phyloP scores from a whole-genome alignment of 495 filamentous ascomycete species.

The Letharia lupina region DNA sequence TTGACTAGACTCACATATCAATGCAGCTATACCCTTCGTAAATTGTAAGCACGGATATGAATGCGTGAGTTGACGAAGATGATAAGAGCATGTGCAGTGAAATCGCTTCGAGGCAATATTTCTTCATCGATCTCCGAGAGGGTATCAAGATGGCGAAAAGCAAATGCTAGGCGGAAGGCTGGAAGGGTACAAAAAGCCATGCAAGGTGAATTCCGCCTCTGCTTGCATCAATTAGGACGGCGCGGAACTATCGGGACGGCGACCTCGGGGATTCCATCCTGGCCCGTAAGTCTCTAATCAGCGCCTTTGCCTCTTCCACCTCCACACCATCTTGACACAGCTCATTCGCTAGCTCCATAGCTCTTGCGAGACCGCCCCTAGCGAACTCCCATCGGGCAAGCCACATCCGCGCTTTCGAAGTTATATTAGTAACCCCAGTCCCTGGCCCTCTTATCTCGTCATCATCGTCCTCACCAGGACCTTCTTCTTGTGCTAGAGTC shows the following conservation, averaged over 20 bases:
- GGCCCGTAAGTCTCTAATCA: slow-evolving; percentile 81
- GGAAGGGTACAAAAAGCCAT: background rate
- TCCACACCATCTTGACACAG: slow-evolving; percentile 94
- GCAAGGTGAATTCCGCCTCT: background rate
- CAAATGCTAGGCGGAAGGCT: background rate
- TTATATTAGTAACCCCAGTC: slow-evolving; percentile 76
- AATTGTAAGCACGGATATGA: too few relatives aligned
- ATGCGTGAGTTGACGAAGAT: slow-evolving; percentile 10
- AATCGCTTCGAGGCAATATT: background rate
- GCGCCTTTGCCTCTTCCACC: slow-evolving; percentile 94
- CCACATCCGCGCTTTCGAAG: slow-evolving; percentile 90
- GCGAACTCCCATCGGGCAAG: slow-evolving; percentile 74
- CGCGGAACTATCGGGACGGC: background rate
- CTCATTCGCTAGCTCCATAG: slow-evolving; percentile 76
- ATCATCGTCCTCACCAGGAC: slow-evolving; percentile 40
- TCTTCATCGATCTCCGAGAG: background rate
- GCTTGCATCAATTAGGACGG: background rate
- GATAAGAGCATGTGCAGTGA: background rate
- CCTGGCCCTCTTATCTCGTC: slow-evolving; percentile 43
- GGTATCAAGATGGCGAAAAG: background rate
- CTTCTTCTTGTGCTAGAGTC: slow-evolving; percentile 71
- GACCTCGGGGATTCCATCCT: slow-evolving; percentile 51
- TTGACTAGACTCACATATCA: too few relatives aligned
- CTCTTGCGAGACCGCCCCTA: slow-evolving; percentile 60
- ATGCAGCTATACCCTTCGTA: too few relatives aligned